These are phyloP conservation scores for Teratosphaeria pseudoeucalypti DNA, from an alignment of 2,329 filamentous ascomycete genomes.

Conservation along the genomic window DNA sequence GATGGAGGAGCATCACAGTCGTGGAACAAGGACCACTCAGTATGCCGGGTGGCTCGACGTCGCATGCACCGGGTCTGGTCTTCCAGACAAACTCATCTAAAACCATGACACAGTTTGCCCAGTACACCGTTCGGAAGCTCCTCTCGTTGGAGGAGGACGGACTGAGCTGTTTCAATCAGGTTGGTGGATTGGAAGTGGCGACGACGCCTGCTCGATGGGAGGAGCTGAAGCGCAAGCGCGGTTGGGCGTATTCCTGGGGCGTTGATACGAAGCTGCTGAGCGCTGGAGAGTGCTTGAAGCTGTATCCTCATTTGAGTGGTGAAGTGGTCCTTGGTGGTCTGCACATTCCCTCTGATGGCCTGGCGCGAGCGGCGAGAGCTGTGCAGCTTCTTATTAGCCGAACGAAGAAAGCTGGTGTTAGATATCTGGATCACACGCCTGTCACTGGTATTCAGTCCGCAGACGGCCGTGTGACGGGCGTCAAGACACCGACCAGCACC, in stretches of 20 bases:
- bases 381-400: constrained; percentile 51
- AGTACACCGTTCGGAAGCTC: constrained; percentile 53
- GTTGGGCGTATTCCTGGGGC: constrained; percentile 52
- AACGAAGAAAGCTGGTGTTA: constrained; percentile 48
- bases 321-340: constrained; percentile 48
- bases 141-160: constrained; percentile 41
- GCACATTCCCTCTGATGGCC: constrained; percentile 50
- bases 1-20: constrained; percentile 55
- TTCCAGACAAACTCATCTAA: constrained; percentile 52
- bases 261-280: constrained; percentile 45
- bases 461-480: constrained; percentile 45
- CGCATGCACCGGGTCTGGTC: constrained; percentile 54
- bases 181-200: constrained; percentile 53
- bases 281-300: constrained; percentile 41
- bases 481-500: constrained; percentile 38
- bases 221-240: constrained; percentile 53
- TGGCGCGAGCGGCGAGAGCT: constrained; percentile 51
- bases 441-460: constrained; percentile 48
- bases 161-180: constrained; percentile 49
- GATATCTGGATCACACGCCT: constrained; percentile 45
- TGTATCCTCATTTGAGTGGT: constrained; percentile 47
- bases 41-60: constrained; percentile 56
- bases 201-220: constrained; percentile 49
- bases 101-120: constrained; percentile 48
- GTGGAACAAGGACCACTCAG: constrained; percentile 53